Conservation (phyloP, 2,329 filamentous ascomycete genomes). For the Fusarium sp. region DNA sequence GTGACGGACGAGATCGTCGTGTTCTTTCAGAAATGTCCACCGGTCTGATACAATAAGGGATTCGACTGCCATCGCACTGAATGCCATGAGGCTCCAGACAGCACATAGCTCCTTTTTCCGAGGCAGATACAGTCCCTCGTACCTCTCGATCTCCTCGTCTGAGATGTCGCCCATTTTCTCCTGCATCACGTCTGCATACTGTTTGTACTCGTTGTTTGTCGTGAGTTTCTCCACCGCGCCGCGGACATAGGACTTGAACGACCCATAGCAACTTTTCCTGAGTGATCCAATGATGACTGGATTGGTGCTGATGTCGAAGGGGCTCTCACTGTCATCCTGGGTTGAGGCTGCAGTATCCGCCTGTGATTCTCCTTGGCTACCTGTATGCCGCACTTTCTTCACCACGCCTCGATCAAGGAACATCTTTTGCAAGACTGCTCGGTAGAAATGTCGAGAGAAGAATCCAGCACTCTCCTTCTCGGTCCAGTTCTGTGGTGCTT, state of each 20-base stretch:
- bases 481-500: slow-evolving; percentile 94
- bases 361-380: slow-evolving; percentile 40
- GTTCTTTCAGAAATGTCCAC: slow-evolving; percentile 87
- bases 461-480: slow-evolving; percentile 82
- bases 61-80: slow-evolving; percentile 89
- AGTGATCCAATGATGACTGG: slow-evolving; percentile 90
- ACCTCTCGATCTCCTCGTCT: slow-evolving; percentile 78
- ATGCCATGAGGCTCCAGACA: slow-evolving; percentile 96
- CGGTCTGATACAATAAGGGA: slow-evolving; percentile 90
- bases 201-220: slow-evolving; percentile 64
- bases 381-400: slow-evolving; percentile 61
- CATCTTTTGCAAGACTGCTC: slow-evolving; percentile 89
- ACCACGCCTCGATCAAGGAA: slow-evolving; percentile 87
- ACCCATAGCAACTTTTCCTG: slow-evolving; percentile 79
- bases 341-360: slow-evolving; percentile 9
- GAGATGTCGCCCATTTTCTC: slow-evolving; percentile 74
- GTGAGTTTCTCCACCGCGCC: slow-evolving; percentile 82
- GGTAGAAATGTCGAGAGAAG: slow-evolving; percentile 93
- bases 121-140: slow-evolving; percentile 71
- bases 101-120: slow-evolving; percentile 85
- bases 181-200: slow-evolving; percentile 68
- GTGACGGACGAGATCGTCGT: slow-evolving; percentile 72
- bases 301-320: slow-evolving; percentile 70
- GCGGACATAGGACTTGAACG: slow-evolving; percentile 79
- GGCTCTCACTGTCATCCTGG: slow-evolving; percentile 46